Evolutionary conservation across 2,329 filamentous ascomycete genomes (phyloP).

Genomic region (Bimuria novae-zelandiae): DNA sequence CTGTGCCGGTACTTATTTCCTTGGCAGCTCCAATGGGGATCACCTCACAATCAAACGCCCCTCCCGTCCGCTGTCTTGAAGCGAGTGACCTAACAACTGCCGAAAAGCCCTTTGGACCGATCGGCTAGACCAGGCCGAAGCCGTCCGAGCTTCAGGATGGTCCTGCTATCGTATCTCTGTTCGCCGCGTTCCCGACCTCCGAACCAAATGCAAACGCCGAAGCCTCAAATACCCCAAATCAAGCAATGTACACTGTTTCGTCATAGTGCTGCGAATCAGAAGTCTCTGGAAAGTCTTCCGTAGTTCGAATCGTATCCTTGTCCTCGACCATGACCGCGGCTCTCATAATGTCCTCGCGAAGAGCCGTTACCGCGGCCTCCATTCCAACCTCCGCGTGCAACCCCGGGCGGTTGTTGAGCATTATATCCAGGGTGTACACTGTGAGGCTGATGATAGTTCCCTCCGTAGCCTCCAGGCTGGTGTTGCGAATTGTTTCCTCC

Average conservation of each 20-base stretch:
- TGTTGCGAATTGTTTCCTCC: not conserved
- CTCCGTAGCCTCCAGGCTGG: not conserved
- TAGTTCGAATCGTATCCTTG: not conserved
- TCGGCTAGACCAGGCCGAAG: not conserved
- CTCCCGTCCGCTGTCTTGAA: not conserved
- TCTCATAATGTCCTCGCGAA: not conserved
- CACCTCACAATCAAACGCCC: not conserved
- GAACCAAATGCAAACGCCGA: not conserved
- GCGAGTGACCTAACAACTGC: not conserved
- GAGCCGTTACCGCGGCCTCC: not conserved
- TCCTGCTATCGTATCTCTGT: not conserved
- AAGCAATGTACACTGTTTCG: too few relatives aligned
- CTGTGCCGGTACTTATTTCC: not conserved
- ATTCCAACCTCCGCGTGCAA: not conserved
- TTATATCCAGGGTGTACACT: not conserved
- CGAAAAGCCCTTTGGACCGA: not conserved
- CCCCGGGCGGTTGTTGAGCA: not conserved
- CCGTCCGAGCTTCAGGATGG: not conserved
- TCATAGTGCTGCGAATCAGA: not conserved
- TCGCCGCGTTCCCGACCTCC: too few relatives aligned
- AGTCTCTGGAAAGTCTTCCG: not conserved
- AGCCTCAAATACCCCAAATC: too few relatives aligned
- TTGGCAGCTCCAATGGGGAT: conserved; percentile 5
- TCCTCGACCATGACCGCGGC: not conserved
- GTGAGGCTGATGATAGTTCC: not conserved